Evolutionary conservation across 805 yeast species (phyloP).

Genomic region (Starmera quercuum): DNA sequence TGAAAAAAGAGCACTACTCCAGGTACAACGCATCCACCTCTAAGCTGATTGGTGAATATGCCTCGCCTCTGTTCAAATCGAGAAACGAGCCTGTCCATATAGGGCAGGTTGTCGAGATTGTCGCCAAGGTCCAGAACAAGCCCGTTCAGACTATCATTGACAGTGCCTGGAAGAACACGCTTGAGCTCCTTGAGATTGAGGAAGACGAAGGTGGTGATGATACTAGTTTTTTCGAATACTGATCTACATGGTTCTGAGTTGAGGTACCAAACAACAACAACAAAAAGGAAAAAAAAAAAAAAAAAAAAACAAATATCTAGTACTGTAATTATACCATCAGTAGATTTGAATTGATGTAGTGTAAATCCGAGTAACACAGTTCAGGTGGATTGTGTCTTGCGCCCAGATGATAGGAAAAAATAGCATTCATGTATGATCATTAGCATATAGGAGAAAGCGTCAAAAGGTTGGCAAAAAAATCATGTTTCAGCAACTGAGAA

Average conservation of each 20-base stretch:
- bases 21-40: slow-evolving; percentile 23
- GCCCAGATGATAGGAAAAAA: too few species aligned
- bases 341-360: too few species aligned
- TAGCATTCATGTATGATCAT: too few species aligned
- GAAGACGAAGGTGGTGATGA: too few species aligned
- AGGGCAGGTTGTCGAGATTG: slow-evolving; percentile 68
- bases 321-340: too few species aligned
- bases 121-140: slow-evolving; percentile 41
- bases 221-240: too few species aligned
- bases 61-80: slow-evolving; percentile 52
- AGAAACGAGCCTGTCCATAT: slow-evolving; percentile 91
- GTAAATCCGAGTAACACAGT: too few species aligned
- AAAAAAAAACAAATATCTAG: too few species aligned
- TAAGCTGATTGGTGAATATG: slow-evolving; percentile 23
- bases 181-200: slow-evolving; percentile 23
- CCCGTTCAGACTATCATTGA: slow-evolving; percentile 37
- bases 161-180: slow-evolving; percentile 44
- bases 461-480: background rate
- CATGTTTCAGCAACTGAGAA: background rate
- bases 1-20: slow-evolving; percentile 55
- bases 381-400: too few species aligned
- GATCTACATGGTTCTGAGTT: too few species aligned
- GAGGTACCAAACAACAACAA: too few species aligned
- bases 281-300: too few species aligned
- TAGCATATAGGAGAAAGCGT: background rate